Base-by-base conservation (phyloP, 164 flowering plant genomes). In the Paratinospora sagittata region DNA sequence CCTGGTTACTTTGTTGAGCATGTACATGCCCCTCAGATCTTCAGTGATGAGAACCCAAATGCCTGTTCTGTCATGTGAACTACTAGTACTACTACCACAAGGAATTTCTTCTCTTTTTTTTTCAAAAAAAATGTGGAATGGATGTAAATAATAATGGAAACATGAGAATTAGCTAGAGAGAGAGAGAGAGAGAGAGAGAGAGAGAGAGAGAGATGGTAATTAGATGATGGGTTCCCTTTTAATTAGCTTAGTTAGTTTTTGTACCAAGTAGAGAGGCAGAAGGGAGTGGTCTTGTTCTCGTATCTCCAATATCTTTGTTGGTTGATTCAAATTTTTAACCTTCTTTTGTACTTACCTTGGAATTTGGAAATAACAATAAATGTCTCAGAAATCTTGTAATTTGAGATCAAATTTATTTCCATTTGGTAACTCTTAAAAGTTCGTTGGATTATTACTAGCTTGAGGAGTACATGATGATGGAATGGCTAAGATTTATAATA, bases 61-160 rank as follows among this genome's bases (percentile, higher is more conserved):
- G 68, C 68, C 23, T 65, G 68, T 37, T 65, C 68, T 65, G 11
- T 65, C 2, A 65, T 65, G 68, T 65, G 43, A 65, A 37, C n/a
- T 13, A n/a, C n/a, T n/a, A n/a, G n/a, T n/a, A n/a, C n/a, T n/a
- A n/a, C n/a, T n/a, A n/a, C n/a, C n/a, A n/a, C n/a, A n/a, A n/a
- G n/a, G n/a, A n/a, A n/a, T n/a, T n/a, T n/a, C n/a, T n/a, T n/a
- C n/a, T n/a, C n/a, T n/a, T n/a, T n/a, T n/a, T n/a, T n/a, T n/a
- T n/a, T n/a, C n/a, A n/a, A n/a, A n/a, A n/a, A n/a, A n/a, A n/a
- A n/a, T n/a, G n/a, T n/a, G n/a, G n/a, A n/a, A n/a, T n/a, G 39
- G 30, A 14, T 63, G 66, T 63, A 63, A 63, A 63, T 63, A 63
- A 27, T 52, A 52, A 52, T 4, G 58, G 58, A 16, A 52, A 16